These are phyloP conservation scores for Beverwykella pulmonaria DNA, from an alignment of 495 filamentous ascomycete species.

Conservation along the genomic window DNA sequence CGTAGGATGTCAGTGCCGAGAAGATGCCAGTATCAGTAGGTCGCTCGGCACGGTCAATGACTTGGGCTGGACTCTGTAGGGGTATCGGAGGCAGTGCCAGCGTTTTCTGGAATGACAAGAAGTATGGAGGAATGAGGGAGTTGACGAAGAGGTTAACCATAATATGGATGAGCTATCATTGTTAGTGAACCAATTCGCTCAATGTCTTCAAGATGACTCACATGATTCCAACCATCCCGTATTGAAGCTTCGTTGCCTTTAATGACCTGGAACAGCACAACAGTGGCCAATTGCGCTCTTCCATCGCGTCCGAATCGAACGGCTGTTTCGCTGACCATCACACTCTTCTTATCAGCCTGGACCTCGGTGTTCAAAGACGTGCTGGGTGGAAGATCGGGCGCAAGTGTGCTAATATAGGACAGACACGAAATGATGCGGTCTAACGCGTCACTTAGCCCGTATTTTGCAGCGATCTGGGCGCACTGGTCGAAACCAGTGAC, in stretches of 20 bases:
- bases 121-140: slow-evolving; percentile 85
- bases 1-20: slow-evolving; percentile 90
- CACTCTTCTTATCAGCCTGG: slow-evolving; percentile 84
- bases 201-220: slow-evolving; percentile 49
- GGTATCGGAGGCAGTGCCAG: slow-evolving; percentile 83
- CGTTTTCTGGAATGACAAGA: slow-evolving; percentile 66
- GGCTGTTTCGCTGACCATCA: slow-evolving; percentile 98
- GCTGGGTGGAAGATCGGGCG: slow-evolving; percentile 71
- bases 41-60: slow-evolving; percentile 84
- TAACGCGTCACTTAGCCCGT: slow-evolving; percentile 79
- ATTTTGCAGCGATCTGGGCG: slow-evolving; percentile 86
- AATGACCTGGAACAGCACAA: slow-evolving; percentile 90
- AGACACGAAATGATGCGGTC: slow-evolving; percentile 90
- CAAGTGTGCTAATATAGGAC: slow-evolving; percentile 84
- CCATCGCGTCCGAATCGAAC: slow-evolving; percentile 96
- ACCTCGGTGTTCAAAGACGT: slow-evolving; percentile 95
- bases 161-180: slow-evolving; percentile 73
- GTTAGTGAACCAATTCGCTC: slow-evolving; percentile 31
- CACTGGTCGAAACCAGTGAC: slow-evolving; percentile 96
- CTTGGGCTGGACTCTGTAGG: slow-evolving; percentile 84
- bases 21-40: slow-evolving; percentile 80
- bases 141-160: slow-evolving; percentile 97
- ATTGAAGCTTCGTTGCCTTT: slow-evolving; percentile 78
- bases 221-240: slow-evolving; percentile 77
- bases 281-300: slow-evolving; percentile 87